Percentiles rank a stretch among this genome's conserved stretches.
These are phyloP conservation scores for Calocybe cyanea DNA, from an alignment of 768 basidiomycete species.

Conservation along the genomic window DNA sequence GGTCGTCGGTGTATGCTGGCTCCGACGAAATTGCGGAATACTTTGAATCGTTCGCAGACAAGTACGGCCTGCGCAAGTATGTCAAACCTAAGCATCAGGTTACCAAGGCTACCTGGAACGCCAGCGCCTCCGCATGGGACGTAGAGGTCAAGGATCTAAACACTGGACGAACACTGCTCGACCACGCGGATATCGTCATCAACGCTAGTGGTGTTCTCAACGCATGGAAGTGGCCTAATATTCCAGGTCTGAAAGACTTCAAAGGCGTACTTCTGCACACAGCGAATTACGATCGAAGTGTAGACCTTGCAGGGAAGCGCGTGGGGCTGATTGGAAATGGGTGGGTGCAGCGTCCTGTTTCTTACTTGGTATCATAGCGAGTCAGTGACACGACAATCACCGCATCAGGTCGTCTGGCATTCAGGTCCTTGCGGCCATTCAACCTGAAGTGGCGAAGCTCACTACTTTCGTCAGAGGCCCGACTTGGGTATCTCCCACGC, in stretches of 20 bases:
- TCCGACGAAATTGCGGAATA: conserved; percentile 27
- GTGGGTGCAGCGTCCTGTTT: too few relatives aligned
- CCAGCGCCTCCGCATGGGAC: conserved; percentile 22
- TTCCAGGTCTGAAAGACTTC: conserved; percentile 29
- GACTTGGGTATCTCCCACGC: conserved; percentile 29
- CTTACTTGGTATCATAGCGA: too few relatives aligned
- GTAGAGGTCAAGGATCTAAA: conserved; percentile 21
- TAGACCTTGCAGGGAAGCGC: conserved; percentile 30
- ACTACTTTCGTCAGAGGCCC: conserved; percentile 29
- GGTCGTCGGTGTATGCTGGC: conserved; percentile 29
- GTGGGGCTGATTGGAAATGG: conserved; percentile 37
- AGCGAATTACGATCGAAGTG: conserved; percentile 25
- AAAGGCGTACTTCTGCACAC: conserved; percentile 32
- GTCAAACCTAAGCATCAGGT: conserved; percentile 25
- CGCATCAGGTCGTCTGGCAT: conserved; percentile 33
- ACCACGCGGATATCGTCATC: conserved; percentile 30
- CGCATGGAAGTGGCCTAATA: conserved; percentile 36
- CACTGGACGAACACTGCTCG: conserved; percentile 15
- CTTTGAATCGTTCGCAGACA: conserved; percentile 24
- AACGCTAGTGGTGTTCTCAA: conserved; percentile 32
- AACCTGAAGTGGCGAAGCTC: conserved; percentile 30
- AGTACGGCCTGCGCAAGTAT: conserved; percentile 29
- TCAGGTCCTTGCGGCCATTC: conserved; percentile 30
- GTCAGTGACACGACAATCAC: too few relatives aligned
- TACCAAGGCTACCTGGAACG: conserved; percentile 26